Evolutionary conservation across 2,329 filamentous ascomycete genomes (phyloP), one percentile per base, ranked within the genome.

Genomic region (Colletotrichum nymphaeae): DNA sequence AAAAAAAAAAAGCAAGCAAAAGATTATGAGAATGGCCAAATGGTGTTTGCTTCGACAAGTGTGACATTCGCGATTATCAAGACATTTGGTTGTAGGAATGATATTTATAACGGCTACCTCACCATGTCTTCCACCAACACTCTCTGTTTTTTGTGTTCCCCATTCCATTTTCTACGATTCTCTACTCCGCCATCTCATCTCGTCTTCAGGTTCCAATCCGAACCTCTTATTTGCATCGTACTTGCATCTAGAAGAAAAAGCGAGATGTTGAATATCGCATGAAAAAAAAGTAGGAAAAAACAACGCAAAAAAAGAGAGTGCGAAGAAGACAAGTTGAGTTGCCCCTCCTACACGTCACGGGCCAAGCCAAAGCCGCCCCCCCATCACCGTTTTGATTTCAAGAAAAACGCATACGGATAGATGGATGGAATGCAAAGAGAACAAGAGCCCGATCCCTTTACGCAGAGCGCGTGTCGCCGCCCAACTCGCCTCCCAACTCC

Each of bases 401-500:
- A 42, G 37, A 55, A 28, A 49, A 16, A 35, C 8, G 59, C 32
- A 35, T 35, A 35, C 32, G 63, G 67, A 56, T 60, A 53, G 70
- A 72, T 49, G 42, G 42, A n/a, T n/a, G 42, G 42, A 49, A 49
- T 49, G 19, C 42, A 22, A 11, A 22, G 42, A 49, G 42, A 68
- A 56, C 28, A 16, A 9, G 52, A 32, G 24, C 67, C 56, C 57
- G 60, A 49, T 49, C 42, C 63, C 22, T 72, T 63, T 22, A 72
- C 14, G 35, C 53, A 24, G 69, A 37, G 26, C 42, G 32, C 68
- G 90, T 91, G 86, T 91, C 90, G 22, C 89, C 89, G 69, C 89
- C 88, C 88, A 91, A 90, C 84, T 91, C 90, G 63, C 89, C 89
- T 77, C 86, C 86, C 81, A 91, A 77, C 76, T 90, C 88, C 67